Evolutionary conservation across 495 filamentous ascomycete species (phyloP).

Genomic region (Xanthoparmelia taractica): DNA sequence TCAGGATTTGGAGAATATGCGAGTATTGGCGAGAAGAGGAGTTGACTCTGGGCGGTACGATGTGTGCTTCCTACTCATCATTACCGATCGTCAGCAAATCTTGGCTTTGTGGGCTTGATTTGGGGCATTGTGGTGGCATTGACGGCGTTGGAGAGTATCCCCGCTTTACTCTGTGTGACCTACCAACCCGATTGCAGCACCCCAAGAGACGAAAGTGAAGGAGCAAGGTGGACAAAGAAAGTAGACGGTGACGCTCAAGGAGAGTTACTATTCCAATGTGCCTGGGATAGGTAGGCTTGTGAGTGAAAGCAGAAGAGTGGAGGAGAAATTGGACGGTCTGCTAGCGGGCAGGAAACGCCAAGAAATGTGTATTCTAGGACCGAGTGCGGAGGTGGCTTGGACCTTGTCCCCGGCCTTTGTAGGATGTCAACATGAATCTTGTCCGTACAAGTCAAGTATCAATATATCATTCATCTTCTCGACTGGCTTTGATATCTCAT

Average conservation of each 20-base stretch:
- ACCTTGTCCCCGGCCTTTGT: background rate
- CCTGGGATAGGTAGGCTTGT: background rate
- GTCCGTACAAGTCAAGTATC: no score
- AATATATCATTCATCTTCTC: no score
- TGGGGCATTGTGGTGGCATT: background rate
- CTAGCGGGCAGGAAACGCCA: slow-evolving; percentile 14
- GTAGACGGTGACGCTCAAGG: background rate
- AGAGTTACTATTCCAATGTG: background rate
- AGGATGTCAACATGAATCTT: no score
- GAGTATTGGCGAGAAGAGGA: background rate
- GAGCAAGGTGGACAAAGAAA: background rate
- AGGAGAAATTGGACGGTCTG: background rate
- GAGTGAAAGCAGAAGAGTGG: background rate
- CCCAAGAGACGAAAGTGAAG: background rate
- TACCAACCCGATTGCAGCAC: background rate
- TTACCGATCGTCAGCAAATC: background rate
- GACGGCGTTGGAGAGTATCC: slow-evolving; percentile 8
- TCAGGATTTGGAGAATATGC: background rate
- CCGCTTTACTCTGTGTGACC: slow-evolving; percentile 8
- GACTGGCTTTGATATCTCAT: no score
- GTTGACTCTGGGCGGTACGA: background rate
- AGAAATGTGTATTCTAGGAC: background rate
- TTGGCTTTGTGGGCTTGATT: background rate
- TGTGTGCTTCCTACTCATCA: background rate
- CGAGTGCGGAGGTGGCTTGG: background rate